These are phyloP conservation scores for Dothiorella sarmentorum DNA, from an alignment of 2,329 filamentous ascomycete species.

Conservation along the genomic window DNA sequence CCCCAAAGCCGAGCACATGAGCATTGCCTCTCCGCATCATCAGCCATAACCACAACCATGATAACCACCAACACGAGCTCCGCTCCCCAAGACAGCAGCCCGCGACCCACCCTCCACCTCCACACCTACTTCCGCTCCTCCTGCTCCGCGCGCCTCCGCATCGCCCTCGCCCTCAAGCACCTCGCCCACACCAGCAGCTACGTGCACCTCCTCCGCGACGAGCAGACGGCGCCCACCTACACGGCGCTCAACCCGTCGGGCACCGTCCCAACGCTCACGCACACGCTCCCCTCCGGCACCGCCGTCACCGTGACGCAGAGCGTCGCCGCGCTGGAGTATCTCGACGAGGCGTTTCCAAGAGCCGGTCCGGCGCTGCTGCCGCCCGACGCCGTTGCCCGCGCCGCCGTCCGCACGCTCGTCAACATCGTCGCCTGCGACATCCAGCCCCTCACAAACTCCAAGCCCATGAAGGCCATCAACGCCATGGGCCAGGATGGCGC, in stretches of 20 bases:
- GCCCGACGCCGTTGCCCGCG: slow-evolving; percentile 41
- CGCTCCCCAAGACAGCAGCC: not conserved
- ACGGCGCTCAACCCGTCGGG: slow-evolving; percentile 49
- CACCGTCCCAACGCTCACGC: slow-evolving; percentile 37
- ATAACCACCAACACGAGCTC: not conserved
- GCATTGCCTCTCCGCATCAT: not conserved
- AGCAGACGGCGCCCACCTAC: slow-evolving; percentile 49
- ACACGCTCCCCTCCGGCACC: slow-evolving; percentile 25
- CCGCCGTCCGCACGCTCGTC: slow-evolving; percentile 52
- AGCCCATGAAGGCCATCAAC: slow-evolving; percentile 50
- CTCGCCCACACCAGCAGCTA: slow-evolving; percentile 48
- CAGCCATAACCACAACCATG: not conserved
- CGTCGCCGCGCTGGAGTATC: slow-evolving; percentile 59
- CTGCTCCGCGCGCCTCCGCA: slow-evolving; percentile 60
- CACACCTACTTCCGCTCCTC: slow-evolving; percentile 63
- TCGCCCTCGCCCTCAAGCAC: slow-evolving; percentile 44
- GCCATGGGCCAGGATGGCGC: slow-evolving; percentile 43
- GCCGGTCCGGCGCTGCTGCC: slow-evolving; percentile 46
- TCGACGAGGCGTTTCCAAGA: slow-evolving; percentile 54
- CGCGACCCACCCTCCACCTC: slow-evolving; percentile 37
- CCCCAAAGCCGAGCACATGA: no score
- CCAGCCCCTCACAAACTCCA: slow-evolving; percentile 59
- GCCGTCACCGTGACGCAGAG: slow-evolving; percentile 47
- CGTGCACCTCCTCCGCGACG: slow-evolving; percentile 54
- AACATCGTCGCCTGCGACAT: slow-evolving; percentile 55